Evolutionary conservation across 352 stramenopile species (phyloP), one percentile per base, ranked within the genome.

Genomic region (Pythium dissotocum): DNA sequence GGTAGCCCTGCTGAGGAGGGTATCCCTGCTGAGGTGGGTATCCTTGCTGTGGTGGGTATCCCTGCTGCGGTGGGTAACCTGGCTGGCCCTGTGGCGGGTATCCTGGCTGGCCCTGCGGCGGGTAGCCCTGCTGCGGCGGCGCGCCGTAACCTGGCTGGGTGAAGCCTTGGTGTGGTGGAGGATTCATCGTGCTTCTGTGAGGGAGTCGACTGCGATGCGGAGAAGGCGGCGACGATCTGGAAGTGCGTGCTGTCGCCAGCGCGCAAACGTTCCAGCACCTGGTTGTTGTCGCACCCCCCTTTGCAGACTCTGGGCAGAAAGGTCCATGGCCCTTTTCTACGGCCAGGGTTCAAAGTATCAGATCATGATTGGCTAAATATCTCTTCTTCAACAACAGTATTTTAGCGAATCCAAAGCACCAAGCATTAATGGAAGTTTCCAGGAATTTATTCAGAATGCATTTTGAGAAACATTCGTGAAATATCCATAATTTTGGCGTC

Each of bases 1-100:
- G 68, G 68, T 82, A 83, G 0, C 76, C 76, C 42, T 78, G 78
- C 42, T 78, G 73, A 14, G 68, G 75, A 4, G 77, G 77, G 33
- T 79, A 72, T 10, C 66, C 65, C 52, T 77, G 75, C 26, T 57
- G 51, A 9, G 51, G 42, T 26, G 65, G 65, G 58, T 67, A 71
- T 21, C 60, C 48, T 2, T 59, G 60, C 60, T 67, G 60, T 32
- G 51, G 51, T 13, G 60, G 64, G 72, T 79, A 80, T 1, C 73
- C 76, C 51, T 76, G 76, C 36, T 76, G 71, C 21, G 67, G 75
- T 2, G 77, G 77, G 33, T 79, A 72, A 4, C 66, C 65, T 49
- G 52, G 63, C 51, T 77, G 75, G 13, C 35, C 54, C 42, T 75
- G 69, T 49, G 69, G 56, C 48, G 69, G 69, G 49, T 76, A 69